These are phyloP conservation scores for Haemoproteus tartakovskyi DNA, from an alignment of 169 alveolate genomes.

Conservation along the genomic window DNA sequence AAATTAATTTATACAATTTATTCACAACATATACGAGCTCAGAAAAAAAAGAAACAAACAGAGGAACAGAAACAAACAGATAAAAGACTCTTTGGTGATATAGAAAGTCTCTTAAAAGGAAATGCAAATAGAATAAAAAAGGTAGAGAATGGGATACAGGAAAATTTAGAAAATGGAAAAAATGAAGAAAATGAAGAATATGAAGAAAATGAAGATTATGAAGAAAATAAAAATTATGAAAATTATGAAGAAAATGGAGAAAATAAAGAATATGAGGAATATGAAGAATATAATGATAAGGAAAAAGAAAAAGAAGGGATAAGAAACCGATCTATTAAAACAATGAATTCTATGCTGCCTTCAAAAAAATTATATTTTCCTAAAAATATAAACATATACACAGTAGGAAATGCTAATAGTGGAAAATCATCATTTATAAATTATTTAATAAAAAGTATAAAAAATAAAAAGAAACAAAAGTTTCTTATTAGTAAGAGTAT, in stretches of 20 bases:
- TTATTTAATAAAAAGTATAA: conserved; percentile 16
- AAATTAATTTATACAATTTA: conserved; percentile 39
- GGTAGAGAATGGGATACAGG: not conserved
- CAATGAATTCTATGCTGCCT: no score
- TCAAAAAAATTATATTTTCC: not conserved
- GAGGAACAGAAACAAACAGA: no score
- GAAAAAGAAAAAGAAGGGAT: not conserved
- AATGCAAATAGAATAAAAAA: no score
- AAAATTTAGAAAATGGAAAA: no score
- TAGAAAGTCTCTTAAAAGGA: not conserved
- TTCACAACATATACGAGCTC: not conserved
- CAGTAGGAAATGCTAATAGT: conserved; percentile 62
- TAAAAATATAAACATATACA: conserved; percentile 28
- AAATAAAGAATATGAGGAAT: not conserved
- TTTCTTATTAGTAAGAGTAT: conserved; percentile 68
- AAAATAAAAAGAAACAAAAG: conserved; percentile 4
- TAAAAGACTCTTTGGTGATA: no score
- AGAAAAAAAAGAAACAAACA: conserved; percentile 3
- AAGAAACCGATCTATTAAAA: no score
- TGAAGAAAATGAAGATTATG: not conserved
- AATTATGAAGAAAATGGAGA: not conserved
- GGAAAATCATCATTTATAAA: conserved; percentile 37
- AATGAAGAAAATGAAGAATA: no score
- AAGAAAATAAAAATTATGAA: no score
- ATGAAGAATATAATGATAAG: not conserved